Percentiles rank a stretch among this genome's conserved stretches.
Evolutionary conservation across 176 grass and related monocot species (phyloP).

Genomic region (Zea luxurians): DNA sequence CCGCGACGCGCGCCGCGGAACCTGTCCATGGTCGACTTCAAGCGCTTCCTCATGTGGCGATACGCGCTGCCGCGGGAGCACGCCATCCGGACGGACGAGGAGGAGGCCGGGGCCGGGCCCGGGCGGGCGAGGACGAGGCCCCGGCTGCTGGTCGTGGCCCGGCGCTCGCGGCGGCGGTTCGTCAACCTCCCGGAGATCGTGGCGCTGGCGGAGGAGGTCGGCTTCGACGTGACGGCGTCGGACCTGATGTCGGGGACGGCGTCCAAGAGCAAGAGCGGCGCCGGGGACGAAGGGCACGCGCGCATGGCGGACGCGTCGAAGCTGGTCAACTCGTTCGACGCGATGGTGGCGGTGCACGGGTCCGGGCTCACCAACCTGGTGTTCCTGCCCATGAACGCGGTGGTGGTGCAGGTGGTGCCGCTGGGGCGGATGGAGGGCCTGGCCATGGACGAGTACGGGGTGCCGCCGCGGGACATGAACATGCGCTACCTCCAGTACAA

Average conservation of each 20-base stretch:
- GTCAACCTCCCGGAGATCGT: conserved; percentile 59
- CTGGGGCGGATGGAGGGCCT: conserved; percentile 61
- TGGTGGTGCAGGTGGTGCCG: conserved; percentile 82
- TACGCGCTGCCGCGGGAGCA: conserved; percentile 58
- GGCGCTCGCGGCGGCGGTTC: conserved; percentile 50
- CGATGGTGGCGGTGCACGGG: conserved; percentile 77
- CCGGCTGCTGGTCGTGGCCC: conserved; percentile 47
- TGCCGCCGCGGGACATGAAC: conserved; percentile 75
- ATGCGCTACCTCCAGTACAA: conserved; percentile 84
- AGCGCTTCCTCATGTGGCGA: conserved; percentile 53
- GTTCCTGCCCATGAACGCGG: conserved; percentile 78
- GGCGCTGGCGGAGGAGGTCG: conserved; percentile 47
- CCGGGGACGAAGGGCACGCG: conserved; percentile 6
- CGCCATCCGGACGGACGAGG: conserved; percentile 43
- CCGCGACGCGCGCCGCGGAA: conserved; percentile 53
- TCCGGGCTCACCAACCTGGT: conserved; percentile 75
- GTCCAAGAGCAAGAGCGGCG: not conserved
- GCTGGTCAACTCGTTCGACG: conserved; percentile 69
- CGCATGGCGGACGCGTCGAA: conserved; percentile 27
- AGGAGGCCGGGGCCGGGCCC: not conserved
- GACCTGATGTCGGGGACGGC: conserved; percentile 12
- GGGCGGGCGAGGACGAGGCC: conserved; percentile 8
- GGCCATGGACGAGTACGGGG: conserved; percentile 68
- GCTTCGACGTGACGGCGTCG: conserved; percentile 63
- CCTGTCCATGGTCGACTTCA: conserved; percentile 65